Percentiles rank a stretch among this genome's conserved stretches.
Evolutionary conservation across 129 eudicot species (phyloP).

Genomic region (Lonicera japonica): DNA sequence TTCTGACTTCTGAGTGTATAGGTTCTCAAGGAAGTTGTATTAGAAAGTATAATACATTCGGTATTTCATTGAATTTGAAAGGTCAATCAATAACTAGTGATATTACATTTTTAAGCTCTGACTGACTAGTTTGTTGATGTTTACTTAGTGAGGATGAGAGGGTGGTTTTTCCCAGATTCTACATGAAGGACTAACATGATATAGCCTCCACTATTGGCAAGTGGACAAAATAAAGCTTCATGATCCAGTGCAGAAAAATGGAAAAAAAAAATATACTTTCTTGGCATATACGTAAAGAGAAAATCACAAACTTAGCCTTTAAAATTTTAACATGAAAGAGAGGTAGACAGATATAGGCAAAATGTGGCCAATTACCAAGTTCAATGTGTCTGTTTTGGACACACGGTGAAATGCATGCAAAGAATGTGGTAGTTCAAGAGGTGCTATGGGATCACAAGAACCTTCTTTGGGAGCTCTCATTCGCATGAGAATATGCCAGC

Average conservation of each 20-base stretch:
- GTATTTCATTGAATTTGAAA: too few relatives aligned
- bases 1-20: too few relatives aligned
- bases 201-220: not conserved
- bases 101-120: not conserved
- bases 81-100: too few relatives aligned
- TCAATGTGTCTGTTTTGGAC: slow-evolving; percentile 37
- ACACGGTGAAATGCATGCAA: slow-evolving; percentile 56
- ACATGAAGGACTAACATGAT: not conserved
- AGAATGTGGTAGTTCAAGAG: slow-evolving; percentile 82
- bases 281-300: not conserved
- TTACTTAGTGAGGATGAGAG: not conserved
- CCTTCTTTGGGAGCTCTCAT: slow-evolving; percentile 66
- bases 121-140: not conserved
- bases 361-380: slow-evolving; percentile 30
- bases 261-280: not conserved
- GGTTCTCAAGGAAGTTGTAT: too few relatives aligned
- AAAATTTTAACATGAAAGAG: not conserved
- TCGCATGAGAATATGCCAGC: slow-evolving; percentile 91
- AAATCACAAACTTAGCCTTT: not conserved
- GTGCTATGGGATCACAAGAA: slow-evolving; percentile 79
- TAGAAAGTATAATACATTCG: too few relatives aligned
- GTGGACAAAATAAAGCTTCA: not conserved
- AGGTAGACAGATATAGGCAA: not conserved
- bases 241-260: not conserved
- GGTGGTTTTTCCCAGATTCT: not conserved